Conservation (phyloP, 202 grass and related monocot species). For the Panicum virgatum region DNA sequence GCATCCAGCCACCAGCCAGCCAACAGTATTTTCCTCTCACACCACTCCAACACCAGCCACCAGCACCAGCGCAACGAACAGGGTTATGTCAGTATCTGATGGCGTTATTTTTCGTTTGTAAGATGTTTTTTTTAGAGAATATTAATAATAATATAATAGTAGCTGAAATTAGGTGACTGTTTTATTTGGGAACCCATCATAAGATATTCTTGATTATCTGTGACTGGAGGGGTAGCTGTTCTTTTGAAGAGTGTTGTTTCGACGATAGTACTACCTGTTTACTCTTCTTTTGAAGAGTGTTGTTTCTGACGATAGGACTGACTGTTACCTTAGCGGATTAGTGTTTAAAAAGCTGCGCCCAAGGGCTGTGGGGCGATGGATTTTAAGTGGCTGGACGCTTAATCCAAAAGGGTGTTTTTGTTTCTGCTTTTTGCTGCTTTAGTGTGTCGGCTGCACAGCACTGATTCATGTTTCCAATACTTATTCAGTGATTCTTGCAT, state of each 20-base stretch:
- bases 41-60: no score
- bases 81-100: slow-evolving; percentile 2
- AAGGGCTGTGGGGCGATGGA: background rate
- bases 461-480: background rate
- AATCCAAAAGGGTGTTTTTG: background rate
- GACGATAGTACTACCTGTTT: background rate
- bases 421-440: background rate
- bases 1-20: no score
- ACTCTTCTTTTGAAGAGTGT: background rate
- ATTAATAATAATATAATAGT: slow-evolving; percentile 7
- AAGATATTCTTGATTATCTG: background rate
- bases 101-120: background rate
- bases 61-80: no score
- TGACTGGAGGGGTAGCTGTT: background rate
- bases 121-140: background rate
- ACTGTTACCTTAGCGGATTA: background rate
- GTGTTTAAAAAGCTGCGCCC: background rate
- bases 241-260: background rate
- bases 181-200: background rate
- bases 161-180: background rate
- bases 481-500: slow-evolving; percentile 13
- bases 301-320: background rate
- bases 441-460: background rate
- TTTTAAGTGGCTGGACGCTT: background rate
- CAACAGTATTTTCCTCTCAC: no score